Evolutionary conservation across 148 eudicot species (phyloP), one percentile per base, ranked within the genome.

Genomic region (Rhododendron henanense): DNA sequence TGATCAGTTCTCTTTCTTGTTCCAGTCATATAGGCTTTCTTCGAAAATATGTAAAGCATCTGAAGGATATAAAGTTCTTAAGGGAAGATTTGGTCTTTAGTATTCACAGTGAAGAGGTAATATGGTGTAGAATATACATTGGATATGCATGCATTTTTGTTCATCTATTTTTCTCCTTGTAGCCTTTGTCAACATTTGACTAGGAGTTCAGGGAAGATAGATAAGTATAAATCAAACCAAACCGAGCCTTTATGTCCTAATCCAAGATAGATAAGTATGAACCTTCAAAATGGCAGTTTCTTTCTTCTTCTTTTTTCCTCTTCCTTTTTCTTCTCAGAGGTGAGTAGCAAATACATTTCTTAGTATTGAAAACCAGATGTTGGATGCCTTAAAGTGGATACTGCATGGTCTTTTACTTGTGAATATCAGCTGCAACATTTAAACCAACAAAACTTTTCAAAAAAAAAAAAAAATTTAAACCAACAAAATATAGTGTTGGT

Each of bases 21-120:
- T 88, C 84, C 94, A 97, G 99, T 92, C 98, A 97, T 89, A 87
- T 87, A 86, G 98, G 99, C 50, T 97, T 97, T 87, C 92, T 97
- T 69, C 51, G 92, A 57, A 94, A 91, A 88, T 94, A 89, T 90
- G 96, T 95, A 41, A 92, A 91, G 90, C 95, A 59, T 81, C 91
- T 97, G 87, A 95, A 97, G 90, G 96, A 94, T 84, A 91, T 93
- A 87, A 90, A 93, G 75, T 94, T 97, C 86, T 67, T 97, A 81
- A 91, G 94, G 88, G 99, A 97, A 87, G 98, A 97, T 91, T 88
- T 97, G 91, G 88, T 93, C 86, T 91, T 95, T 85, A 95, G 96
- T 87, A 85, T 88, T 84, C 99, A 97, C 87, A 97, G 99, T 59
- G 98, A 94, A 86, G 94, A 95, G 98, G 99, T 93, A 92, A 87